These are phyloP conservation scores for Graphilbum sp. DNA, from an alignment of 2,329 filamentous ascomycete species.

Conservation along the genomic window DNA sequence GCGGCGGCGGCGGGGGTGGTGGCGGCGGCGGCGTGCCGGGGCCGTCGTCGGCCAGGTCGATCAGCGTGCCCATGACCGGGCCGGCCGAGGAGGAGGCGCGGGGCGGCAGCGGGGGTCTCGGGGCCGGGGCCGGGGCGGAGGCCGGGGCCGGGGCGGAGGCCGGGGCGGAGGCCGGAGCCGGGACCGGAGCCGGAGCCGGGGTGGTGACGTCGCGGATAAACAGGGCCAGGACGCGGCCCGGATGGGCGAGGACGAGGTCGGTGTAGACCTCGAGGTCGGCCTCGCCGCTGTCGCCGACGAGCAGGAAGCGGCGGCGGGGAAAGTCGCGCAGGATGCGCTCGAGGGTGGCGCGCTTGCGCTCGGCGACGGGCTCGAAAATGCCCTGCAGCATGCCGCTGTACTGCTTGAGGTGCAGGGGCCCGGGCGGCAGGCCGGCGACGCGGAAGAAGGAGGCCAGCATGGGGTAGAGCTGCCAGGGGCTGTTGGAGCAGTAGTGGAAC, in stretches of 20 bases:
- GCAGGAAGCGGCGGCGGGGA: constrained; percentile 71
- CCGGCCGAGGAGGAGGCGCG: too few relatives aligned
- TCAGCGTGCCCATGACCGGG: constrained; percentile 38
- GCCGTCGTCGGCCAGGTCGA: constrained; percentile 41
- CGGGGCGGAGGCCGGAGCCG: too few relatives aligned
- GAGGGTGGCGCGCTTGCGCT: constrained; percentile 78
- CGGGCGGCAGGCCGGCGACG: constrained; percentile 61
- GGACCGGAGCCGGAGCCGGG: too few relatives aligned
- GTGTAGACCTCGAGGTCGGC: constrained; percentile 96
- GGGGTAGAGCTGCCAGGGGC: constrained; percentile 93
- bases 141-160: too few relatives aligned
- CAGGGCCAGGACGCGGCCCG: constrained; percentile 65
- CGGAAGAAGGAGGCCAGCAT: constrained; percentile 76
- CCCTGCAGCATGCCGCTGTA: constrained; percentile 96
- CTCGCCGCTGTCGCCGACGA: constrained; percentile 92
- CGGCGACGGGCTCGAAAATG: constrained; percentile 92
- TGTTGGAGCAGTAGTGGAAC: constrained; percentile 98
- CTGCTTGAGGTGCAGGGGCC: constrained; percentile 89
- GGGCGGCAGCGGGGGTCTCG: too few relatives aligned
- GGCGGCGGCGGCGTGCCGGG: not conserved
- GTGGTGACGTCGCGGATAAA: constrained; percentile 96
- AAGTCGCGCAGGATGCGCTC: constrained; percentile 81
- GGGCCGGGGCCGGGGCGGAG: too few relatives aligned
- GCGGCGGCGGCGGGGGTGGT: not conserved
- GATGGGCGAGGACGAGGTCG: constrained; percentile 73